Evolutionary conservation across 768 basidiomycete genomes (phyloP).

Genomic region (Pisolithus tinctorius): DNA sequence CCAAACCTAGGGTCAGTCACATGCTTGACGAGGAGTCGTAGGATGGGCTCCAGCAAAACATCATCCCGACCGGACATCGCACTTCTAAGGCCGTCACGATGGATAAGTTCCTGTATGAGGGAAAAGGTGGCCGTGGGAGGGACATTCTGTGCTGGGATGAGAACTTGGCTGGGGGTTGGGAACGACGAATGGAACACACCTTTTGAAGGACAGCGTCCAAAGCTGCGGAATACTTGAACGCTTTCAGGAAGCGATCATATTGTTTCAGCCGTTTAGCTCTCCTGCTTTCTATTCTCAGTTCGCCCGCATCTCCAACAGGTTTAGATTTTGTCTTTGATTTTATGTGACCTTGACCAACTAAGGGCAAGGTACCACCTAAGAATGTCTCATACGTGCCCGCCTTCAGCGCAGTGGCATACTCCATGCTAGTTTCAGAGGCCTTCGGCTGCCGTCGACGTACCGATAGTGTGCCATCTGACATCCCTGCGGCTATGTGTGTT

Average conservation of each 20-base stretch:
- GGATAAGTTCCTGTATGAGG: slow-evolving; percentile 86
- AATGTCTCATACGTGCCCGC: slow-evolving; percentile 65
- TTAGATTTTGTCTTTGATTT: slow-evolving; percentile 44
- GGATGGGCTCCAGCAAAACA: slow-evolving; percentile 83
- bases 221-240: slow-evolving; percentile 91
- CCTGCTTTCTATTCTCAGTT: slow-evolving; percentile 71
- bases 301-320: slow-evolving; percentile 57
- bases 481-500: slow-evolving; percentile 93
- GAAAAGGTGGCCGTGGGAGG: slow-evolving; percentile 84
- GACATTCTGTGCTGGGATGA: slow-evolving; percentile 50
- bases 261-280: slow-evolving; percentile 68
- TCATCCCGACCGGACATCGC: slow-evolving; percentile 91
- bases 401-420: slow-evolving; percentile 35
- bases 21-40: slow-evolving; percentile 81
- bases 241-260: slow-evolving; percentile 86
- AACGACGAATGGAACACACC: slow-evolving; percentile 33
- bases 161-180: not conserved
- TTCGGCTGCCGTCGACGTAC: slow-evolving; percentile 83
- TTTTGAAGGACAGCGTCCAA: slow-evolving; percentile 87
- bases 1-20: slow-evolving; percentile 89
- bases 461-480: slow-evolving; percentile 98
- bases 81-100: slow-evolving; percentile 80
- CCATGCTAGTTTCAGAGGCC: slow-evolving; percentile 44
- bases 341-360: slow-evolving; percentile 48
- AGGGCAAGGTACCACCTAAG: slow-evolving; percentile 45